Evolutionary conservation across 805 yeast species (phyloP), one percentile per base, ranked within the genome.

Genomic region (Ogataea nakhonphanomensis): DNA sequence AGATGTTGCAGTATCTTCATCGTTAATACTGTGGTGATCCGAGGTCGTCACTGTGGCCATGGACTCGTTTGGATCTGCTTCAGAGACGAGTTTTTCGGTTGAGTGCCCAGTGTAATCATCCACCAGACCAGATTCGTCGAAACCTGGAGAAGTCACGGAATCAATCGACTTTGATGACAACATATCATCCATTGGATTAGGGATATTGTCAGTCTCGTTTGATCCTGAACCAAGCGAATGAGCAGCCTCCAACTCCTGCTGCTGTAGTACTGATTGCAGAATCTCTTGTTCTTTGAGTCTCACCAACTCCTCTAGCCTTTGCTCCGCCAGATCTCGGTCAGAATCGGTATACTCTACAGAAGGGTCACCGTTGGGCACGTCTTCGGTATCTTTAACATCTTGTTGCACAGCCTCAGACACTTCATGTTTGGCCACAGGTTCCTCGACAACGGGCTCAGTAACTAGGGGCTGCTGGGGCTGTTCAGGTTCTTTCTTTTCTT

Each of bases 211-310:
- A 1, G 57, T 49, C 7, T 42, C 49, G 14, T 52, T 15, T 4
- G 58, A 52, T 5, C 46, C 56, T 7, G 39, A 37, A 3, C 13
- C 45, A 6, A 37, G 9, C 3, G 41, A 37, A 5, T 37, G 41
- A 2, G 27, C 33, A 7, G 32, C 39, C 26, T 57, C 54, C 8
- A 44, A 12, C 39, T 53, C 48, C 37, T 53, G 51, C 27, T 51
- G 53, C 20, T 30, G 37, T 15, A 47, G 44, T 26, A 57, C 42
- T 9, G 52, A 48, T 12, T 49, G 53, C 28, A 60, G 30, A 8
- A 59, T 50, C 29, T 59, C 65, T n/a, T 49, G 49, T 41, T 60
- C 59, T 17, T 54, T 55, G 25, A 28, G 20, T 33, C 30, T 49
- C 15, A 59, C 59, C 24, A 58, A 41, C 13, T 48, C 58, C 45